Evolutionary conservation across 2,329 filamentous ascomycete species (phyloP).

Genomic region (Lachnellula occidentalis): DNA sequence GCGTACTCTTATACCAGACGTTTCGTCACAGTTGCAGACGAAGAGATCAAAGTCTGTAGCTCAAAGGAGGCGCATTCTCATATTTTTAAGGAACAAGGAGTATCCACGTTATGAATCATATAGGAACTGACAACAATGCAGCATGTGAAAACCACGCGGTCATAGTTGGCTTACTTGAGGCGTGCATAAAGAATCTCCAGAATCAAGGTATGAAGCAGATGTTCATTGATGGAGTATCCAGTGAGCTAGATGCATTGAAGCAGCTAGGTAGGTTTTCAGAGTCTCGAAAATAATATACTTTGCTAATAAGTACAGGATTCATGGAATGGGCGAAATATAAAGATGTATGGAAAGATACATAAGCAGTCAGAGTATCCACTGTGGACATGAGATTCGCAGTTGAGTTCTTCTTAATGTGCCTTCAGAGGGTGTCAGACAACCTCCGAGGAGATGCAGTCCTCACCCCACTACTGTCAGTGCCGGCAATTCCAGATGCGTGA

Average conservation of each 20-base stretch:
- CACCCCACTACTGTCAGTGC: background rate
- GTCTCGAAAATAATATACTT: background rate
- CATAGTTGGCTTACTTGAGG: conserved; percentile 48
- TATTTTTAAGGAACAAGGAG: too few species aligned
- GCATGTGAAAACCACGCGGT: conserved; percentile 37
- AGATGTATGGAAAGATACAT: conserved; percentile 45
- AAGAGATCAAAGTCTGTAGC: too few species aligned
- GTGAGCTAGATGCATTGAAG: conserved; percentile 45
- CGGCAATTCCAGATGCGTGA: background rate
- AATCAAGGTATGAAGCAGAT: conserved; percentile 47
- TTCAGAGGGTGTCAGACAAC: background rate
- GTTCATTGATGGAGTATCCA: conserved; percentile 51
- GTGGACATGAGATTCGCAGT: background rate
- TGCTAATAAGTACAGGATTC: conserved; percentile 40
- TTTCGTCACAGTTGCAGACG: too few species aligned
- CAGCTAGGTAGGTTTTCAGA: conserved; percentile 42
- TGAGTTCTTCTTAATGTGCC: too few species aligned
- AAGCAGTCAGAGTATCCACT: background rate
- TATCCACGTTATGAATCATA: background rate
- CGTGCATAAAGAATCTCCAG: conserved; percentile 43
- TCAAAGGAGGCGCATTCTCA: background rate
- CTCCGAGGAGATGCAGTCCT: background rate
- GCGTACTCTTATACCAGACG: too few species aligned
- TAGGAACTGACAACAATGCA: conserved; percentile 7
- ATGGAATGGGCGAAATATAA: conserved; percentile 53